Percentiles rank a stretch among this genome's conserved stretches.
Conservation (phyloP, 768 basidiomycete species). For the Mycena rebaudengoi region DNA sequence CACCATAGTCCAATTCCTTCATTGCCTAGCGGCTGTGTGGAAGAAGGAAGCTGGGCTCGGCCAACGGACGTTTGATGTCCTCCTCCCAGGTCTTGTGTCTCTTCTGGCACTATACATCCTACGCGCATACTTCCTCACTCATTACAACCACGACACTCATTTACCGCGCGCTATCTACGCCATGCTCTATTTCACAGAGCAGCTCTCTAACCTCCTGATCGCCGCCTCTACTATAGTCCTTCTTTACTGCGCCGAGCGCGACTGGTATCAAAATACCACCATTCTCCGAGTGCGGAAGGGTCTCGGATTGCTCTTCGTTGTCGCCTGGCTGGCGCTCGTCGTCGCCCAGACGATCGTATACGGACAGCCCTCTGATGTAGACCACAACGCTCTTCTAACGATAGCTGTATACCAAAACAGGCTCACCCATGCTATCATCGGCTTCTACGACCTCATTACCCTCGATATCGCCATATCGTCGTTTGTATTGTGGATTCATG, state of each 20-base stretch:
- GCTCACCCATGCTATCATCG: not conserved
- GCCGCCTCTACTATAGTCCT: not conserved
- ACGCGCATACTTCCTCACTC: conserved; percentile 6
- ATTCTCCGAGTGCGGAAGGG: not conserved
- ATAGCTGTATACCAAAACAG: not conserved
- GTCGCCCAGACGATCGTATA: conserved; percentile 1
- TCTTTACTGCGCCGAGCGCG: not conserved
- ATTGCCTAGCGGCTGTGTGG: not conserved
- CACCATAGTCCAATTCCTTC: conserved; percentile 4
- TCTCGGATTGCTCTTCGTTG: not conserved
- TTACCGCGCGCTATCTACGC: not conserved
- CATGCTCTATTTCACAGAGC: conserved; percentile 12
- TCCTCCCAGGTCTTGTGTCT: conserved; percentile 1
- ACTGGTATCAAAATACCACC: not conserved
- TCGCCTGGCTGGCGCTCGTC: conserved; percentile 3
- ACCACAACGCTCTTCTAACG: conserved; percentile 4
- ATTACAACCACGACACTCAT: not conserved
- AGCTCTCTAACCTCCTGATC: not conserved
- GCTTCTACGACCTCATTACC: not conserved
- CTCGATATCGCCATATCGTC: conserved; percentile 4
- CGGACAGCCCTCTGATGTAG: not conserved
- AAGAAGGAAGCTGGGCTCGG: not conserved
- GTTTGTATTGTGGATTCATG: not conserved
- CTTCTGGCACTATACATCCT: conserved; percentile 6
- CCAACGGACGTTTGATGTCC: not conserved